These are phyloP conservation scores for Begonia masoniana DNA, from an alignment of 306 rosid genomes.

Conservation along the genomic window DNA sequence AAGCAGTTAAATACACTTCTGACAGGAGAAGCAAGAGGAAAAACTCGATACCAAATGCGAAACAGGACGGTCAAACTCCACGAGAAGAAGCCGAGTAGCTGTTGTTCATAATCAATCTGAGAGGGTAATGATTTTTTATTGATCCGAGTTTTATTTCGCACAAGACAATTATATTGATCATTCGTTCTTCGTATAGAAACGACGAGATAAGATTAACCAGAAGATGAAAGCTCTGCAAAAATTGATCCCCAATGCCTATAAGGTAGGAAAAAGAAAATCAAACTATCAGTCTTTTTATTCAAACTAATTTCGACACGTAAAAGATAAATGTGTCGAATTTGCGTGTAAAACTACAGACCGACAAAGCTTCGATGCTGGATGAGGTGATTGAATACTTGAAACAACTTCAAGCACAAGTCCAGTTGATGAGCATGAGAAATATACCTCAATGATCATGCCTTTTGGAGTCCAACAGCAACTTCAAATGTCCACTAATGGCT, in stretches of 20 bases:
- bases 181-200: conserved; percentile 12
- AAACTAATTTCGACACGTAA: neutral
- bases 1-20: no score
- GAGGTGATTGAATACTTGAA: conserved; percentile 36
- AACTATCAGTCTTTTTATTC: neutral
- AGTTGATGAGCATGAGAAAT: conserved; percentile 28
- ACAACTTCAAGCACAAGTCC: conserved; percentile 40
- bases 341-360: conserved; percentile 21
- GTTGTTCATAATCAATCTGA: conserved; percentile 30
- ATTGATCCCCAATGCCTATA: conserved; percentile 38
- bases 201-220: conserved; percentile 37
- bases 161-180: neutral
- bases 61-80: conserved; percentile 13
- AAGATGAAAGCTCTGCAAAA: conserved; percentile 35
- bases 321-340: neutral
- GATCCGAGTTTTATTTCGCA: neutral
- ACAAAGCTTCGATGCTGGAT: conserved; percentile 41
- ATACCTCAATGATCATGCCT: conserved; percentile 33
- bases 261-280: conserved; percentile 16
- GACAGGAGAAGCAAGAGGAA: conserved; percentile 16
- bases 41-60: conserved; percentile 16
- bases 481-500: conserved; percentile 34
- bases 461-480: conserved; percentile 30
- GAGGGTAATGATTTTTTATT: conserved; percentile 12
- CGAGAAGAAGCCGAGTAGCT: conserved; percentile 22